Evolutionary conservation across 1,139 yeast genomes (phyloP), one percentile per base, ranked within the genome.

Genomic region (Pichia sorboxylosa): DNA sequence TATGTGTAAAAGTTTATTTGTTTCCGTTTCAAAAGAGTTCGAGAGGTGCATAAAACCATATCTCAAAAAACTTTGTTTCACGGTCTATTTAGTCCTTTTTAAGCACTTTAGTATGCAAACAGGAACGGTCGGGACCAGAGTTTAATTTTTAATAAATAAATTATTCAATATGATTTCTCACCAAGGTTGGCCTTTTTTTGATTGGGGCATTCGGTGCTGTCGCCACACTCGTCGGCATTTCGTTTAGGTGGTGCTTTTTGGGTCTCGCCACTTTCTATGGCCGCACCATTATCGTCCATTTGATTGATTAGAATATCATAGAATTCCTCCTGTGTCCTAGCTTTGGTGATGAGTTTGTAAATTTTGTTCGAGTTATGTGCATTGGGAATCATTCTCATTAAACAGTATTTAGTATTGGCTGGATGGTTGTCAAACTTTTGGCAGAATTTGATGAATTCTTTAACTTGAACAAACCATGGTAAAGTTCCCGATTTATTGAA

Each of bases 391-490:
- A 83, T 75, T 47, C 85, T 73, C 29, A 75, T 62, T 30, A 87
- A 49, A 58, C 92, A 73, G 54, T 77, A 90, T 57, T 90, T 90
- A 5, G 93, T 70, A 49, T 83, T 84, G 14, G 83, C 64, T 17
- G 68, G 56, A 43, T 68, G 69, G 51, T 82, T 82, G 34, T 74
- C 76, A 49, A 64, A 70, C 36, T 63, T 48, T 19, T 56, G 48
- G 10, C 87, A 78, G 17, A 70, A 50, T n/a, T 59, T 53, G 23
- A 75, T 50, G 42, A 70, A 81, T 42, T 82, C 80, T 28, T 59
- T 61, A 10, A 71, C 65, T 4, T 72, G 59, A 17, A 59, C 51
- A 22, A 58, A 61, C 79, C 90, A 81, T 0, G 70, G 62, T 29
- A 64, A 49, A 2, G 81, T 73, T 0, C 52, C 55, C 0, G 47